These are phyloP conservation scores for Rugonectria rugulosa DNA, from an alignment of 2,329 filamentous ascomycete species.

Conservation along the genomic window DNA sequence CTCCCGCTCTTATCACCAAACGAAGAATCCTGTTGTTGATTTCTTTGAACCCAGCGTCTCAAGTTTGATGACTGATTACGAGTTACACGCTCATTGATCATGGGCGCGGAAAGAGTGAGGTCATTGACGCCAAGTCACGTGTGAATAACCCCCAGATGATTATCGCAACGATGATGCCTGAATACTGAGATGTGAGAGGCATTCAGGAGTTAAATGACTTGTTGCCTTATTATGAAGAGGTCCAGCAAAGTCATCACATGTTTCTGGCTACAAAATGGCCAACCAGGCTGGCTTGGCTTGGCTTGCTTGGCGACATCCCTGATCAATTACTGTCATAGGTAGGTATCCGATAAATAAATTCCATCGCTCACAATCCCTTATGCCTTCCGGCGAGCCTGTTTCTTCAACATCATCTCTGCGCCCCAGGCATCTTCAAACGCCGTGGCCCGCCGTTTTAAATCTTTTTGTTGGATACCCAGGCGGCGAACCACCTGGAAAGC, in stretches of 20 bases:
- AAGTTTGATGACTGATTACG: too few relatives aligned
- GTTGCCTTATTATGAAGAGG: too few relatives aligned
- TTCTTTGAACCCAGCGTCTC: neutral
- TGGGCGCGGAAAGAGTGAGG: too few relatives aligned
- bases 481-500: slow-evolving; percentile 87
- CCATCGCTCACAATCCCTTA: slow-evolving; percentile 1
- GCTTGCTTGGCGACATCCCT: too few relatives aligned
- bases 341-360: neutral
- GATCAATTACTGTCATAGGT: neutral
- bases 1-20: neutral
- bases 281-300: too few relatives aligned
- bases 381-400: slow-evolving; percentile 28
- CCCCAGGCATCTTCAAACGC: slow-evolving; percentile 76
- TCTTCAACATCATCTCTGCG: slow-evolving; percentile 34
- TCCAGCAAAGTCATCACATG: neutral
- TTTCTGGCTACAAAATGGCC: too few relatives aligned
- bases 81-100: too few relatives aligned
- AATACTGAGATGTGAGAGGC: too few relatives aligned
- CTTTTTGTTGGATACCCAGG: slow-evolving; percentile 69
- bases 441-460: slow-evolving; percentile 67
- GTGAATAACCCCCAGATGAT: too few relatives aligned
- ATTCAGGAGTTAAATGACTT: too few relatives aligned
- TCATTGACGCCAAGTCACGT: too few relatives aligned
- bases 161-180: too few relatives aligned
- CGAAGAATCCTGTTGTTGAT: neutral